Evolutionary conservation across 2,329 filamentous ascomycete species (phyloP).

Genomic region (Nannizziopsis barbatae): DNA sequence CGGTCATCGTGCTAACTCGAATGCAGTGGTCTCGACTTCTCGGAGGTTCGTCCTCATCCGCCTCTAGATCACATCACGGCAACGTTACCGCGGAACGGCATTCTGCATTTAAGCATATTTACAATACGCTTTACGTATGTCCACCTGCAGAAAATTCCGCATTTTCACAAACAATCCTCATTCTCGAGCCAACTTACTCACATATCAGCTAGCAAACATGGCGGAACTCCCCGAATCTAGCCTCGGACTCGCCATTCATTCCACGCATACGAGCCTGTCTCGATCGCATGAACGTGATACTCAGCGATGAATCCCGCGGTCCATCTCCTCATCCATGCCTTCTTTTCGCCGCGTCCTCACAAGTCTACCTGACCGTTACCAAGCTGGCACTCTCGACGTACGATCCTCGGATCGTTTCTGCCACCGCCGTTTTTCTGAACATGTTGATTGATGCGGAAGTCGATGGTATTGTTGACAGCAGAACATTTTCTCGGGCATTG

Average conservation of each 20-base stretch:
- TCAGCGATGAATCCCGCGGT: slow-evolving; percentile 79
- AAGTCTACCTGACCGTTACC: slow-evolving; percentile 79
- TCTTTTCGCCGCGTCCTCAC: slow-evolving; percentile 69
- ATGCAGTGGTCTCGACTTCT: slow-evolving; percentile 51
- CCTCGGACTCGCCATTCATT: slow-evolving; percentile 42
- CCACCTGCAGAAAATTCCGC: not conserved
- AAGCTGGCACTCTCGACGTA: slow-evolving; percentile 78
- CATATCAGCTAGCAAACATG: slow-evolving; percentile 43
- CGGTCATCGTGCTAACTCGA: not conserved
- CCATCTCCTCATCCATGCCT: slow-evolving; percentile 88
- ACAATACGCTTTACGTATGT: slow-evolving; percentile 47
- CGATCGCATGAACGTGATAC: slow-evolving; percentile 51
- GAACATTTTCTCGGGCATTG: slow-evolving; percentile 72
- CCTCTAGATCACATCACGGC: slow-evolving; percentile 39
- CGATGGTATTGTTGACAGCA: slow-evolving; percentile 82
- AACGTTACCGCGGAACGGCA: slow-evolving; percentile 51
- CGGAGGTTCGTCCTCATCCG: slow-evolving; percentile 41
- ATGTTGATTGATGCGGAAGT: slow-evolving; percentile 93
- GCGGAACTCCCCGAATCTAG: slow-evolving; percentile 44
- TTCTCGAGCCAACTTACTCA: slow-evolving; percentile 7
- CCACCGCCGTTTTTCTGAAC: slow-evolving; percentile 76
- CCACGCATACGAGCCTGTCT: slow-evolving; percentile 43
- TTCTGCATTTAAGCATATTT: slow-evolving; percentile 50
- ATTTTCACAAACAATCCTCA: not conserved
- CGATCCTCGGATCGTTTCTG: slow-evolving; percentile 74